These are phyloP conservation scores for Lactarius psammicola DNA, from an alignment of 768 basidiomycete species.

Conservation along the genomic window DNA sequence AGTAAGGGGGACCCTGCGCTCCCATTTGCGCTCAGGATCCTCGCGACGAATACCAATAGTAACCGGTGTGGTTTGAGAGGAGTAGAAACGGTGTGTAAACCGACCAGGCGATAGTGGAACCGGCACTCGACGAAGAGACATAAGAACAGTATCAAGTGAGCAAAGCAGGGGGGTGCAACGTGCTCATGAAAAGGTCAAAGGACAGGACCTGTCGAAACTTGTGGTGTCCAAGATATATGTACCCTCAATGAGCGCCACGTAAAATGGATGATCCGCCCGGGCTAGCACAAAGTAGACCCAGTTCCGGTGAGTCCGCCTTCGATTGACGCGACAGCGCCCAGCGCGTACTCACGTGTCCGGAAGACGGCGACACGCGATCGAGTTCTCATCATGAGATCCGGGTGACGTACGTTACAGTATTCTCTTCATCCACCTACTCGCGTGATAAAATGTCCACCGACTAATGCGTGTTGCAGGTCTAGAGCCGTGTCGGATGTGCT, in stretches of 20 bases:
- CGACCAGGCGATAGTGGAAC: slow-evolving; percentile 7
- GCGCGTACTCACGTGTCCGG: slow-evolving; percentile 11
- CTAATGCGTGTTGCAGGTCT: neutral
- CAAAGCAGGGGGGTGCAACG: neutral
- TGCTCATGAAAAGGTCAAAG: neutral
- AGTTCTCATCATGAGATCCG: neutral
- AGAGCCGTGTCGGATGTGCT: neutral
- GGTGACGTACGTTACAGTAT: neutral
- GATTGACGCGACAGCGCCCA: slow-evolving; percentile 5
- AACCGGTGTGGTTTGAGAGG: slow-evolving; percentile 27
- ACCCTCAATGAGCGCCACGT: neutral
- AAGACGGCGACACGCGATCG: neutral
- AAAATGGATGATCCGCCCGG: slow-evolving; percentile 13
- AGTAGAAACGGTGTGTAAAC: slow-evolving; percentile 2
- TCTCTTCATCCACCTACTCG: too few relatives aligned
- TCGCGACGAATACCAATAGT: slow-evolving; percentile 69
- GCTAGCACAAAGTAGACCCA: neutral
- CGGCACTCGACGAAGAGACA: slow-evolving; percentile 26
- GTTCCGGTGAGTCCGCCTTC: too few relatives aligned
- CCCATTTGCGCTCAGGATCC: slow-evolving; percentile 81
- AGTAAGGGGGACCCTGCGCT: slow-evolving; percentile 79
- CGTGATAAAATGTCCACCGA: too few relatives aligned
- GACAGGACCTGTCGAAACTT: neutral
- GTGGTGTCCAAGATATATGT: neutral
- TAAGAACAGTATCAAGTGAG: slow-evolving; percentile 1